phyloP scores from a whole-genome alignment of 345 rosid species.

The Murraya koenigii region DNA sequence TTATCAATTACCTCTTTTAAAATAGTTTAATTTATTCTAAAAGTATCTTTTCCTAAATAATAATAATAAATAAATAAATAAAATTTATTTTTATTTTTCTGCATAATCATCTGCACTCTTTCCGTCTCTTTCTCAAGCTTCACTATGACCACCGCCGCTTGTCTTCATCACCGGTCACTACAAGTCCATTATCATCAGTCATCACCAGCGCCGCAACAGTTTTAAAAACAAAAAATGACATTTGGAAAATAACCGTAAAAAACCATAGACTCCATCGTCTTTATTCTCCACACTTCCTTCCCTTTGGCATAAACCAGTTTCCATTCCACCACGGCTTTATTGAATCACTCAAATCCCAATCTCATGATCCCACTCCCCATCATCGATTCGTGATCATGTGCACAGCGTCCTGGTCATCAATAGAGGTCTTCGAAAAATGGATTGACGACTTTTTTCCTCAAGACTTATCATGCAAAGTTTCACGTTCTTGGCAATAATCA shows the following conservation, averaged over 20 bases:
- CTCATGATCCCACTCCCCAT: neutral
- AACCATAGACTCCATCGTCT: conserved; percentile 20
- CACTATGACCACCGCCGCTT: too few species aligned
- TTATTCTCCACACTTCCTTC: conserved; percentile 24
- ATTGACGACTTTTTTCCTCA: neutral
- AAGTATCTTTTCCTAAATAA: too few species aligned
- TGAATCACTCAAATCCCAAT: conserved; percentile 8
- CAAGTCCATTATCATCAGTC: too few species aligned
- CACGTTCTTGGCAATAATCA: conserved; percentile 13
- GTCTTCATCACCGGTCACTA: too few species aligned
- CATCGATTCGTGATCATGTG: neutral
- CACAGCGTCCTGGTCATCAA: neutral
- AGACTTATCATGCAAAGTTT: neutral
- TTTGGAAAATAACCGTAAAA: conserved; percentile 4
- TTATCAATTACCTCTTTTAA: too few species aligned
- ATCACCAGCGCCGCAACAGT: too few species aligned
- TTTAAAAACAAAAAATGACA: conserved; percentile 7
- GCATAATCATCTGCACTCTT: too few species aligned
- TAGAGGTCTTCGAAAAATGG: conserved; percentile 14
- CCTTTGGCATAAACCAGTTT: conserved; percentile 28
- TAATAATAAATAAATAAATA: too few species aligned
- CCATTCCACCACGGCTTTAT: conserved; percentile 22
- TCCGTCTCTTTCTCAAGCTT: too few species aligned
- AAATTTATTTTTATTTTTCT: too few species aligned
- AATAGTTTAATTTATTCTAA: too few species aligned